phyloP scores from a whole-genome alignment of 2,329 filamentous ascomycete genomes.

The Colletotrichum endophyticum region DNA sequence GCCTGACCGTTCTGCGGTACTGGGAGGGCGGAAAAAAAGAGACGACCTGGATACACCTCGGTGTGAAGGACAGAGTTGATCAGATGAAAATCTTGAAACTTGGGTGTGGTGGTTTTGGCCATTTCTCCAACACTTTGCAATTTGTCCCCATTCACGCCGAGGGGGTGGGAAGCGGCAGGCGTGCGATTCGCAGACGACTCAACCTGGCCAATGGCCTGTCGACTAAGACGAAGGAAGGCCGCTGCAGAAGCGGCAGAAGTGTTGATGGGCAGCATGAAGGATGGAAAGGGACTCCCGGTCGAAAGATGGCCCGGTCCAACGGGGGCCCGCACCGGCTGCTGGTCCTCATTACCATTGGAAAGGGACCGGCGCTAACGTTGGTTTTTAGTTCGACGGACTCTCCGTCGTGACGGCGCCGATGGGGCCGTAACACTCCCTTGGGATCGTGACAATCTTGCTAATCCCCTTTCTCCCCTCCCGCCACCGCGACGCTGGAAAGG shows the following conservation, averaged over 20 bases:
- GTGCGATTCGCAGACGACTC: not conserved
- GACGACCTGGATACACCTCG: not conserved
- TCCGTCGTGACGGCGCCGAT: not conserved
- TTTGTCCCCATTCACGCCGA: not conserved
- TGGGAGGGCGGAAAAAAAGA: not conserved
- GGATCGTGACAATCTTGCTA: not conserved
- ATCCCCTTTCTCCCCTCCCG: not conserved
- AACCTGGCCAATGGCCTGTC: not conserved
- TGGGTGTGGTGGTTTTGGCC: not conserved
- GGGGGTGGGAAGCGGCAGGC: not conserved
- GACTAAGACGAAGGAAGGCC: not conserved
- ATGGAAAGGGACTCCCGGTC: not conserved
- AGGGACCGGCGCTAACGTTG: slow-evolving; percentile 1
- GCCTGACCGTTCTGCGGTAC: not conserved
- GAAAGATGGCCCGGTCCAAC: not conserved
- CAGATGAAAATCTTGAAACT: slow-evolving; percentile 16
- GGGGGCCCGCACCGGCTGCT: not conserved
- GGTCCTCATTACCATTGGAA: not conserved
- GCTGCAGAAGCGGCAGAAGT: not conserved
- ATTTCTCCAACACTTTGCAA: not conserved
- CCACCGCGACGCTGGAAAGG: slow-evolving; percentile 1
- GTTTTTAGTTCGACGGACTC: slow-evolving; percentile 1
- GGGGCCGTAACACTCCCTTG: not conserved
- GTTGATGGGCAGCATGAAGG: not conserved
- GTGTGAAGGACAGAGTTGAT: not conserved